These are phyloP conservation scores for Hibiscus syriacus DNA, from an alignment of 345 rosid genomes.

Conservation along the genomic window DNA sequence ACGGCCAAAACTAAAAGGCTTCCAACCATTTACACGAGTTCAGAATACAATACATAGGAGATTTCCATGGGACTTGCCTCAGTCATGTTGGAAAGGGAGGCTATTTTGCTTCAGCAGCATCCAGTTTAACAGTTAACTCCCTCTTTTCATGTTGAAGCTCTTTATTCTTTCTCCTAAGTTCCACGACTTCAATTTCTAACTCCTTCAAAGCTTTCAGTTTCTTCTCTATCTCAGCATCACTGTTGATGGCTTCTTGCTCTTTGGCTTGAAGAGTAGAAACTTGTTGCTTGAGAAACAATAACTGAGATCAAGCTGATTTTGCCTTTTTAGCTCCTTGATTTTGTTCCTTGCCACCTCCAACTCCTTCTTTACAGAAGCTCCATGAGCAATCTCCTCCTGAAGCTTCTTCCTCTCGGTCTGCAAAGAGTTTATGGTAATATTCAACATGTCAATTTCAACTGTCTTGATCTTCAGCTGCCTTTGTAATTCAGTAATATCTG, in stretches of 20 bases:
- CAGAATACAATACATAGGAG: background rate
- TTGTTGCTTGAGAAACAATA: slow-evolving; percentile 83
- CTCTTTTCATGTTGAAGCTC: slow-evolving; percentile 97
- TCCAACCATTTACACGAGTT: background rate
- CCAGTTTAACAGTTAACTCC: slow-evolving; percentile 68
- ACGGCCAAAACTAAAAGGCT: background rate
- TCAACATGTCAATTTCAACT: slow-evolving; percentile 87
- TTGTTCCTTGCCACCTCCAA: slow-evolving; percentile 73
- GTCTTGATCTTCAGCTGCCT: slow-evolving; percentile 93
- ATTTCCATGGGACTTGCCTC: slow-evolving; percentile 43
- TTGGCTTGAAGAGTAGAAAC: slow-evolving; percentile 74
- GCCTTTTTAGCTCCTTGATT: slow-evolving; percentile 83
- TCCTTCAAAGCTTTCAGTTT: slow-evolving; percentile 67
- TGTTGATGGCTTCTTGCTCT: slow-evolving; percentile 75
- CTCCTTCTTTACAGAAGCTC: slow-evolving; percentile 52
- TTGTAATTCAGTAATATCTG: slow-evolving; percentile 58
- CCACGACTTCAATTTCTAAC: slow-evolving; percentile 75
- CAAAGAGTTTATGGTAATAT: slow-evolving; percentile 73
- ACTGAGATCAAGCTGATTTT: slow-evolving; percentile 85
- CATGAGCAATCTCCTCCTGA: slow-evolving; percentile 60
- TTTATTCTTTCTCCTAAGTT: slow-evolving; percentile 83
- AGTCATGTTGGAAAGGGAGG: slow-evolving; percentile 76
- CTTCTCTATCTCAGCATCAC: slow-evolving; percentile 60
- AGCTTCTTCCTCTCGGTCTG: slow-evolving; percentile 87
- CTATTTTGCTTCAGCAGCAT: slow-evolving; percentile 70